phyloP scores from a whole-genome alignment of 23 red algal genomes.

The Gracilaria gracilis region DNA sequence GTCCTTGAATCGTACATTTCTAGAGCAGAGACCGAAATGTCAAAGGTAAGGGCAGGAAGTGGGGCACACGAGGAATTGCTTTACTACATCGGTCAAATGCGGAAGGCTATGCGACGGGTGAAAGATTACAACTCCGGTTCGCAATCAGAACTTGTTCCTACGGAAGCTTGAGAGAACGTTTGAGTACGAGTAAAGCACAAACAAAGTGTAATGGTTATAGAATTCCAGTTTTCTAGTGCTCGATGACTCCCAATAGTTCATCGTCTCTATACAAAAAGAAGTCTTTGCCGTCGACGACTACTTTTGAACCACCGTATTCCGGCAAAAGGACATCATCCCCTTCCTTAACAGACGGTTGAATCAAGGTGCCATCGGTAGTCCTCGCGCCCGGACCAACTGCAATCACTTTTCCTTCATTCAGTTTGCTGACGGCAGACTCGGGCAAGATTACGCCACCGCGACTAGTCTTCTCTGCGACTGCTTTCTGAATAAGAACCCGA shows the following conservation, averaged over 20 bases:
- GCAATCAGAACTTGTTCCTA: background rate
- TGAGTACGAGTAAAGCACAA: background rate
- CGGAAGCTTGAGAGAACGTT: background rate
- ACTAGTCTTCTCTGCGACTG: constrained; percentile 85
- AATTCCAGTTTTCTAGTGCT: constrained; percentile 19
- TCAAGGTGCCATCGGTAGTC: constrained; percentile 71
- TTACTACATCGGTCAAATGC: constrained; percentile 43
- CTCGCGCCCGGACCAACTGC: constrained; percentile 88
- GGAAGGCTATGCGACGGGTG: constrained; percentile 21
- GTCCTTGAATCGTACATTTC: constrained; percentile 39
- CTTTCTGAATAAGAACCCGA: constrained; percentile 90
- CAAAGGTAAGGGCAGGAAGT: background rate
- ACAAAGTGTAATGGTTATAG: background rate
- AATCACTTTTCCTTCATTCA: constrained; percentile 89
- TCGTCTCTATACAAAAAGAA: constrained; percentile 94
- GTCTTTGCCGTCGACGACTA: constrained; percentile 93
- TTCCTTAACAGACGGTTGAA: constrained; percentile 79
- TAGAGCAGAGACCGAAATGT: constrained; percentile 31
- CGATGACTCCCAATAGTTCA: constrained; percentile 79
- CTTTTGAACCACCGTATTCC: constrained; percentile 89
- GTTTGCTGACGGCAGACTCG: constrained; percentile 85
- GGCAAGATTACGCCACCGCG: constrained; percentile 88
- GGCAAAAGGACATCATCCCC: constrained; percentile 93
- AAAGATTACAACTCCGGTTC: background rate
- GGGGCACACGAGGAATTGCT: constrained; percentile 24